Evolutionary conservation across 805 yeast species (phyloP).

Genomic region (Starmerella sp.): DNA sequence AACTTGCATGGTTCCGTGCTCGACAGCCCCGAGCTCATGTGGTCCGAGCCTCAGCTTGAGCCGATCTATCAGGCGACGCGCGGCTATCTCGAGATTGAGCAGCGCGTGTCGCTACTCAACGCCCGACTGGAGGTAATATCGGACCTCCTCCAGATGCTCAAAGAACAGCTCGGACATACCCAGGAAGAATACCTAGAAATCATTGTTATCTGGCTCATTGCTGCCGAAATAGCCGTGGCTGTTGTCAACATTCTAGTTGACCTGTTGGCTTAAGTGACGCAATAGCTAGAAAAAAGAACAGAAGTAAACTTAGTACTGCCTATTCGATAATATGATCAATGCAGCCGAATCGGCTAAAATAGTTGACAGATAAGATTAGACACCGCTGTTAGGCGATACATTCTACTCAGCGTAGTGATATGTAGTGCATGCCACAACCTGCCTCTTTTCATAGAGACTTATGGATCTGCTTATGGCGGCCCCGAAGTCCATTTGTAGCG

Average conservation of each 20-base stretch:
- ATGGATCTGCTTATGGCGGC: neutral
- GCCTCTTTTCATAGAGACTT: slow-evolving; percentile 2
- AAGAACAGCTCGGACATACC: slow-evolving; percentile 92
- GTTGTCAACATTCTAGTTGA: slow-evolving; percentile 54
- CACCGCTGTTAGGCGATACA: too few species aligned
- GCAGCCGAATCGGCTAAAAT: too few species aligned
- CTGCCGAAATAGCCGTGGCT: slow-evolving; percentile 84
- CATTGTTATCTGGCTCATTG: slow-evolving; percentile 80
- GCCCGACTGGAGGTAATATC: slow-evolving; percentile 89
- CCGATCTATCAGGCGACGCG: slow-evolving; percentile 96
- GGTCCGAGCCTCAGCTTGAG: slow-evolving; percentile 97
- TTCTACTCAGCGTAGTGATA: neutral
- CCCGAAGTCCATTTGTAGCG: neutral
- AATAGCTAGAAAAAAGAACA: neutral
- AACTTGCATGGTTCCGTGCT: slow-evolving; percentile 48
- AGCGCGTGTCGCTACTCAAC: slow-evolving; percentile 77
- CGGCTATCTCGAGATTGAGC: slow-evolving; percentile 90
- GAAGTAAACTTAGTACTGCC: too few species aligned
- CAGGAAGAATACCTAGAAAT: slow-evolving; percentile 83
- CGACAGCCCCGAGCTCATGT: slow-evolving; percentile 96
- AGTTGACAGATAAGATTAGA: too few species aligned
- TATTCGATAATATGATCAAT: too few species aligned
- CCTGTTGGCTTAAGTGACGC: slow-evolving; percentile 16
- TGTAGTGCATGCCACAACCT: slow-evolving; percentile 1
- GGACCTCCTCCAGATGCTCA: slow-evolving; percentile 87